These are phyloP conservation scores for Naganishia onofrii DNA, from an alignment of 768 basidiomycete genomes.

Conservation along the genomic window DNA sequence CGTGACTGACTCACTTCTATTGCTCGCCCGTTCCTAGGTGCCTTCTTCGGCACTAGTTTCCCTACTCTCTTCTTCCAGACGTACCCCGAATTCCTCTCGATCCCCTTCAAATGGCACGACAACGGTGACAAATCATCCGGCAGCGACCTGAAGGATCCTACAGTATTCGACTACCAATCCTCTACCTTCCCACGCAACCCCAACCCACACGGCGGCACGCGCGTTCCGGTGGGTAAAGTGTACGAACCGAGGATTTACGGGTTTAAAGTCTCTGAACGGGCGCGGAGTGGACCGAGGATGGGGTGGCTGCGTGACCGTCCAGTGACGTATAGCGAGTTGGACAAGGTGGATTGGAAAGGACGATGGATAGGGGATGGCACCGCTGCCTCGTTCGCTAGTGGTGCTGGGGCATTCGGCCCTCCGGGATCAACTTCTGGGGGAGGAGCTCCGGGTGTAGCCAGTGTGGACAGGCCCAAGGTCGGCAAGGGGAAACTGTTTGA, in stretches of 20 bases:
- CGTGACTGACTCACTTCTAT: not conserved
- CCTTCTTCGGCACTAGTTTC: slow-evolving; percentile 99
- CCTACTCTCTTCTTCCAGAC: slow-evolving; percentile 96
- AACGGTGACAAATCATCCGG: slow-evolving; percentile 52
- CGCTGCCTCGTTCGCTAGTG: slow-evolving; percentile 14
- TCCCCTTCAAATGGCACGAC: slow-evolving; percentile 67
- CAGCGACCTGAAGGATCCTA: slow-evolving; percentile 47
- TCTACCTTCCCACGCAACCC: slow-evolving; percentile 60
- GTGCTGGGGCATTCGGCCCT: slow-evolving; percentile 4
- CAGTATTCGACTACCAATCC: not conserved
- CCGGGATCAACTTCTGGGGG: slow-evolving; percentile 1
- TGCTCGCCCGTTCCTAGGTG: slow-evolving; percentile 59
- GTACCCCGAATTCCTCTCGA: slow-evolving; percentile 89
- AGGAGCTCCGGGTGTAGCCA: slow-evolving; percentile 24
- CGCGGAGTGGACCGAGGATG: slow-evolving; percentile 94
- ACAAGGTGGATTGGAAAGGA: slow-evolving; percentile 85
- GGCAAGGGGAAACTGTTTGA: slow-evolving; percentile 47
- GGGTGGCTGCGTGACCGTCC: slow-evolving; percentile 90
- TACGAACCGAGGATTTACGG: slow-evolving; percentile 94
- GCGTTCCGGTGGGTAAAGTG: slow-evolving; percentile 1
- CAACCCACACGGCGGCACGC: slow-evolving; percentile 59
- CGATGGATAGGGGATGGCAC: slow-evolving; percentile 66
- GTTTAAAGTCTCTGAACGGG: slow-evolving; percentile 92
- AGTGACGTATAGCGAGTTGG: slow-evolving; percentile 72
- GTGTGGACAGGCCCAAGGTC: slow-evolving; percentile 28